Evolutionary conservation across 768 basidiomycete species (phyloP), one percentile per base, ranked within the genome.

Genomic region (Phaffia australis): DNA sequence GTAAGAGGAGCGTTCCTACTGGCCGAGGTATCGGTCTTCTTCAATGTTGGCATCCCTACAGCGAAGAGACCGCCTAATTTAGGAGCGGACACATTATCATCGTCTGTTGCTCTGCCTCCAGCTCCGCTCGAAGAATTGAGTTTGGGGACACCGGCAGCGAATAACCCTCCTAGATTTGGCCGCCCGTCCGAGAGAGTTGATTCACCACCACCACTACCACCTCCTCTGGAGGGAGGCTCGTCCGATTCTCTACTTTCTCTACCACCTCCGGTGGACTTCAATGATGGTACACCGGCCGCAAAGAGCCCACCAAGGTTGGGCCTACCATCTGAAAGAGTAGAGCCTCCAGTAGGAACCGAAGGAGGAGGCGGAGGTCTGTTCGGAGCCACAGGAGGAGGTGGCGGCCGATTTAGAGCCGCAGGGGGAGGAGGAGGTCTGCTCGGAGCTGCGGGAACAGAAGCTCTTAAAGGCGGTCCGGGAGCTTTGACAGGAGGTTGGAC

Each of bases 61-160:
- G 91, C 89, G 73, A 95, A 93, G 15, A 95, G 76, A 1, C 83
- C 85, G 42, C 84, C 91, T 4, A 93, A 78, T 75, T 92, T 89
- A 29, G 89, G 88, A 30, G 89, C 84, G 8, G 80, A 84, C n/a
- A 74, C 78, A 8, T 76, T 78, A 32, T 72, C 51, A 9, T 71
- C 60, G 61, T 70, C 42, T 65, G 49, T 64, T 23, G 70, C 56
- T 29, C 73, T 47, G 72, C 77, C 16, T n/a, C 27, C 35, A 25
- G 35, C 29, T n/a, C 19, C 81, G 16, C 85, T 87, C 21, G 86
- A 81, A 54, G 88, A 83, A 79, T 87, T 92, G 72, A 94, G 74
- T 74, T 87, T 91, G 2, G 91, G 91, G 79, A 94, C 84, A 1
- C 92, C 91, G 19, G 88, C 89, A 57, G 91, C 89, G 73, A 95